These are phyloP conservation scores for Primulina tabacum DNA, from an alignment of 257 asterid genomes.

Conservation along the genomic window DNA sequence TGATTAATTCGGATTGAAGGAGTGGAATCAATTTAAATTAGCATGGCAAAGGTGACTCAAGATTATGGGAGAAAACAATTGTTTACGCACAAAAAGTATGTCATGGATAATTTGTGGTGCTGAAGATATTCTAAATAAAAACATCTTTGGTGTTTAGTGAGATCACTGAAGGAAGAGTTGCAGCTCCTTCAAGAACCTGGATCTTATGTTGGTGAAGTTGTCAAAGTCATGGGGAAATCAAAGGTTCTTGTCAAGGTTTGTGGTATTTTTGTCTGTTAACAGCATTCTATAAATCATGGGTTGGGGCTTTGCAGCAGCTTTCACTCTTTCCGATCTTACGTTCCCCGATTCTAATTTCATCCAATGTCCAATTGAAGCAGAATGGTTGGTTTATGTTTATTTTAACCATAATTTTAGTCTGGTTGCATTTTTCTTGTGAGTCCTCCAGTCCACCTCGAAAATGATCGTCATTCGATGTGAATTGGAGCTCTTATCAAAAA, in stretches of 20 bases:
- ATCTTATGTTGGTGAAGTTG: conserved; percentile 96
- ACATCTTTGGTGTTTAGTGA: conserved; percentile 39
- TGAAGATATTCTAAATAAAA: conserved; percentile 6
- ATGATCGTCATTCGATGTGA: background rate
- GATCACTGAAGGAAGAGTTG: conserved; percentile 89
- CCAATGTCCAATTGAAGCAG: background rate
- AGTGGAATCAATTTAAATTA: background rate
- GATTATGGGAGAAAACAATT: background rate
- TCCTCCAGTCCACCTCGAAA: background rate
- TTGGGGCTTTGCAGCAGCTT: background rate
- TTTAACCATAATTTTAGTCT: background rate
- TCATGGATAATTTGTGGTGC: background rate
- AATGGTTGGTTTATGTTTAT: background rate
- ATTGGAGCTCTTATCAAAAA: background rate
- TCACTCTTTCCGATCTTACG: background rate
- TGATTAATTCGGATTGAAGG: background rate
- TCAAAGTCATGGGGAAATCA: conserved; percentile 95
- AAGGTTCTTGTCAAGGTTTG: conserved; percentile 92
- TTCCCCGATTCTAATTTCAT: background rate
- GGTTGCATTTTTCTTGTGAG: conserved; percentile 2
- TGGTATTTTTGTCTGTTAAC: background rate
- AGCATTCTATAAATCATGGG: conserved; percentile 1
- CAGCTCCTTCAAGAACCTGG: conserved; percentile 98
- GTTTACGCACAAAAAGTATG: conserved; percentile 1
- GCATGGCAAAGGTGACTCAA: background rate